A percentile compares a stretch with the other conserved stretches of the same genome.
Evolutionary conservation across 164 flowering plant species (phyloP).

Genomic region (Euptelea pleiosperma): DNA sequence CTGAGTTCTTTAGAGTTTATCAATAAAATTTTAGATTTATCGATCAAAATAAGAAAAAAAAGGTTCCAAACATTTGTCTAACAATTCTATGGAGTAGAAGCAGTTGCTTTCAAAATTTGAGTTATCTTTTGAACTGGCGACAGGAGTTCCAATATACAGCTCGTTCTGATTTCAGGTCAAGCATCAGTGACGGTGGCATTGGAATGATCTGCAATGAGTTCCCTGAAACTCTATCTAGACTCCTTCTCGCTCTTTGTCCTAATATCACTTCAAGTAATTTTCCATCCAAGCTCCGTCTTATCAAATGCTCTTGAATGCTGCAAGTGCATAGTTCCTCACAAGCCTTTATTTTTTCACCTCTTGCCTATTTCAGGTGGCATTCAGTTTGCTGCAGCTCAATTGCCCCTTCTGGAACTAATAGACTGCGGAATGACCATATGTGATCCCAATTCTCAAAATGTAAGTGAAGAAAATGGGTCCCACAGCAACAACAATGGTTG

Average conservation of each 20-base stretch:
- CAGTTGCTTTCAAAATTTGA: not conserved
- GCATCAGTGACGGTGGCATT: slow-evolving; percentile 92
- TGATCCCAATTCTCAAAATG: slow-evolving; percentile 43
- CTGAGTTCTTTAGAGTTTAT: not conserved
- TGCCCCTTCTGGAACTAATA: slow-evolving; percentile 84
- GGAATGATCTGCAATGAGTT: slow-evolving; percentile 96
- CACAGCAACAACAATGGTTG: slow-evolving; percentile 5
- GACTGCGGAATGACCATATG: slow-evolving; percentile 95
- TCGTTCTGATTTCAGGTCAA: slow-evolving; percentile 58
- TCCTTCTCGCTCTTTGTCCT: slow-evolving; percentile 90
- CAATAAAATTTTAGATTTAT: no score
- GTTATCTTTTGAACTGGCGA: not conserved
- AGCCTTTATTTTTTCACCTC: no score
- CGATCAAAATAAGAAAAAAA: no score
- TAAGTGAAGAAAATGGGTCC: slow-evolving; percentile 25
- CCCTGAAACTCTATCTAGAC: slow-evolving; percentile 61
- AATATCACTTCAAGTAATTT: slow-evolving; percentile 86
- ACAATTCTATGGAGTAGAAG: not conserved
- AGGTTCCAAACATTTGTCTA: not conserved
- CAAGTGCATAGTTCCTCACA: not conserved
- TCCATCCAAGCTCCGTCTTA: slow-evolving; percentile 2
- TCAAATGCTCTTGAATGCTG: not conserved
- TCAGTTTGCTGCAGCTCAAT: slow-evolving; percentile 93
- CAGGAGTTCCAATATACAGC: not conserved
- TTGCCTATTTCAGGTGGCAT: slow-evolving; percentile 64